A percentile compares a stretch with the other conserved stretches of the same genome.
These are phyloP conservation scores for Pulicaria dysenterica DNA, from an alignment of 129 eudicot species.

Conservation along the genomic window DNA sequence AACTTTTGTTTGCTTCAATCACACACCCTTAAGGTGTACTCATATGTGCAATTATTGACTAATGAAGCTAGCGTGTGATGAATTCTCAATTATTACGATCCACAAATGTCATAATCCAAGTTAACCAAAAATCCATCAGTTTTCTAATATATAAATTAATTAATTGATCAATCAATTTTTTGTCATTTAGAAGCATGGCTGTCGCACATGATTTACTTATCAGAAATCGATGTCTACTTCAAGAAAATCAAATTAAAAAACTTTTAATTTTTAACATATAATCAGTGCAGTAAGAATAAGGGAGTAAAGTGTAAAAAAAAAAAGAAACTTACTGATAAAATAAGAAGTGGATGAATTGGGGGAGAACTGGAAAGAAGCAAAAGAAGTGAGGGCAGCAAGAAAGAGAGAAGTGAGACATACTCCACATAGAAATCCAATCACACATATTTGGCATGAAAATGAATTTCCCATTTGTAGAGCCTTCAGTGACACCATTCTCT, in stretches of 20 bases:
- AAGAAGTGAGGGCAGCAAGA: constrained; percentile 88
- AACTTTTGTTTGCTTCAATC: constrained; percentile 44
- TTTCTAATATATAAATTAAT: constrained; percentile 8
- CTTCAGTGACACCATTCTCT: constrained; percentile 77
- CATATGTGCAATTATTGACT: constrained; percentile 37
- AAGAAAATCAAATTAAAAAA: neutral
- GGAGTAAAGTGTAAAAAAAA: neutral
- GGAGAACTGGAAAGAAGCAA: constrained; percentile 48
- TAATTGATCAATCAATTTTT: no score
- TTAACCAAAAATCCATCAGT: constrained; percentile 24
- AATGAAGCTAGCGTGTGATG: constrained; percentile 7
- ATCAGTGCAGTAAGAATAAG: neutral
- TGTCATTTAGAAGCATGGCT: constrained; percentile 4
- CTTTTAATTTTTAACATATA: neutral
- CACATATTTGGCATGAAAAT: constrained; percentile 90
- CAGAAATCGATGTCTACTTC: neutral
- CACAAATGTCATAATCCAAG: constrained; percentile 32
- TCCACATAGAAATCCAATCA: constrained; percentile 82
- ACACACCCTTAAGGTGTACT: constrained; percentile 33
- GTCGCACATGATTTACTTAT: neutral
- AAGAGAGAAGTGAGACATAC: constrained; percentile 80
- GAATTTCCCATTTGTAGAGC: constrained; percentile 84
- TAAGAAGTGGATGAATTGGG: constrained; percentile 44
- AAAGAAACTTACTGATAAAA: constrained; percentile 49
- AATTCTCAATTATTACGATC: constrained; percentile 17